phyloP scores from a whole-genome alignment of 2,329 filamentous ascomycete genomes.

The Chaetomium sp. region DNA sequence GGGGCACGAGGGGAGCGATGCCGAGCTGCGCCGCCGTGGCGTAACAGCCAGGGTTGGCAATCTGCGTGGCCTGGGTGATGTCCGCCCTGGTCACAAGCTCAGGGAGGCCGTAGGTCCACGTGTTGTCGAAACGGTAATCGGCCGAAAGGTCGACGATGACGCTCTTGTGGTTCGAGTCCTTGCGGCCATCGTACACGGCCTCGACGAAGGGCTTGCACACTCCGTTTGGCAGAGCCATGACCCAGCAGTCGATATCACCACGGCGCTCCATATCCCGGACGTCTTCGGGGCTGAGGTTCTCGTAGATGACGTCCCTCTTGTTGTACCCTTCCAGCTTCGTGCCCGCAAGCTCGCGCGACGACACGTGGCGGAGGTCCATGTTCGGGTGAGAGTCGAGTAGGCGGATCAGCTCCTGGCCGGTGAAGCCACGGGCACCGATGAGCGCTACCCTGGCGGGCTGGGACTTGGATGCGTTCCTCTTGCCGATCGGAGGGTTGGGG shows the following conservation, averaged over 20 bases:
- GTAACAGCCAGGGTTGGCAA: conserved; percentile 93
- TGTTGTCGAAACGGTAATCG: conserved; percentile 85
- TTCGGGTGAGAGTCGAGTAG: conserved; percentile 85
- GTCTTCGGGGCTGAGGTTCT: conserved; percentile 85
- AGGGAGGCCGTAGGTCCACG: conserved; percentile 88
- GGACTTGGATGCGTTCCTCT: conserved; percentile 83
- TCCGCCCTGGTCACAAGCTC: conserved; percentile 77
- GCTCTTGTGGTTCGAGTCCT: conserved; percentile 57
- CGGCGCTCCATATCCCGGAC: conserved; percentile 81
- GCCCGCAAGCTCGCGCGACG: conserved; percentile 87
- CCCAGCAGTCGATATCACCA: conserved; percentile 90
- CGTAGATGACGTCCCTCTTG: conserved; percentile 90
- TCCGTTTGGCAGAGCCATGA: conserved; percentile 94
- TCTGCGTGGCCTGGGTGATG: conserved; percentile 77
- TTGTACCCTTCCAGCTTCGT: conserved; percentile 86
- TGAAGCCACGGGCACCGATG: conserved; percentile 91
- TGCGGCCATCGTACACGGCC: conserved; percentile 73
- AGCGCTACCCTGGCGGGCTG: conserved; percentile 79
- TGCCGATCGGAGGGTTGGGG: conserved; percentile 86
- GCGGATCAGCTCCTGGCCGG: conserved; percentile 85
- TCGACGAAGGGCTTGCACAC: conserved; percentile 94
- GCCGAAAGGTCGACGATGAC: conserved; percentile 94
- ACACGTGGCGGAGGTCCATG: conserved; percentile 89
- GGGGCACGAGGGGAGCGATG: conserved; percentile 76
- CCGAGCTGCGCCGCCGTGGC: conserved; percentile 90